A percentile compares a stretch with the other conserved stretches of the same genome.
phyloP scores from a whole-genome alignment of 371 early-diverging fungal genomes.

The Amoeboaphelidium protococcarum region DNA sequence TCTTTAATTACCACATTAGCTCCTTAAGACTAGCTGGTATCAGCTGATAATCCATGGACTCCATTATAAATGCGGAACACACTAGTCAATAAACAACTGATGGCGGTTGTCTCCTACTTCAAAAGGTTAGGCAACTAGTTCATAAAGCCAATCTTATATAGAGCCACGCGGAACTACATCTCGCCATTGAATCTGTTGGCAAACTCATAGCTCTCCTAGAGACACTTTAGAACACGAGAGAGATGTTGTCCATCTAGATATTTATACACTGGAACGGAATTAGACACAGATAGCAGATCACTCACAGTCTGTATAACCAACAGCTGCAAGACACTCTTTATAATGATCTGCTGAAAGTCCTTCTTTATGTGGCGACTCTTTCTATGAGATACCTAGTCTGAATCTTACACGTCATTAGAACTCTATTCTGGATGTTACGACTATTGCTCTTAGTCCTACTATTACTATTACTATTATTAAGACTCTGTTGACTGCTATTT shows the following conservation, averaged over 20 bases:
- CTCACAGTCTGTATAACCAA: constrained; percentile 45
- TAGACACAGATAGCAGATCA: constrained; percentile 14
- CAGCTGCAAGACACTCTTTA: constrained; percentile 46
- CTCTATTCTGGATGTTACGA: background rate
- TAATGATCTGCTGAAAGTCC: constrained; percentile 41
- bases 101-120: constrained; percentile 30
- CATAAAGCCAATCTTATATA: constrained; percentile 54
- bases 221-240: constrained; percentile 37
- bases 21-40: constrained; percentile 15
- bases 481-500: too few relatives aligned
- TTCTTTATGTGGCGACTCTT: constrained; percentile 25
- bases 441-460: background rate
- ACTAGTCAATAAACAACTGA: constrained; percentile 12
- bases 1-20: background rate
- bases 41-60: constrained; percentile 13
- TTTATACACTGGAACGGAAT: constrained; percentile 19
- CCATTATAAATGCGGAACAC: constrained; percentile 18
- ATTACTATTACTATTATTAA: too few relatives aligned
- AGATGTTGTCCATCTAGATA: constrained; percentile 27
- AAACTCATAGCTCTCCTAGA: constrained; percentile 53
- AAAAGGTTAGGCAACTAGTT: constrained; percentile 60
- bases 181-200: constrained; percentile 54
- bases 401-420: background rate
- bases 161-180: constrained; percentile 41
- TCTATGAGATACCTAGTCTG: background rate